These are phyloP conservation scores for Fusarium coicis DNA, from an alignment of 2,329 filamentous ascomycete genomes.

Conservation along the genomic window DNA sequence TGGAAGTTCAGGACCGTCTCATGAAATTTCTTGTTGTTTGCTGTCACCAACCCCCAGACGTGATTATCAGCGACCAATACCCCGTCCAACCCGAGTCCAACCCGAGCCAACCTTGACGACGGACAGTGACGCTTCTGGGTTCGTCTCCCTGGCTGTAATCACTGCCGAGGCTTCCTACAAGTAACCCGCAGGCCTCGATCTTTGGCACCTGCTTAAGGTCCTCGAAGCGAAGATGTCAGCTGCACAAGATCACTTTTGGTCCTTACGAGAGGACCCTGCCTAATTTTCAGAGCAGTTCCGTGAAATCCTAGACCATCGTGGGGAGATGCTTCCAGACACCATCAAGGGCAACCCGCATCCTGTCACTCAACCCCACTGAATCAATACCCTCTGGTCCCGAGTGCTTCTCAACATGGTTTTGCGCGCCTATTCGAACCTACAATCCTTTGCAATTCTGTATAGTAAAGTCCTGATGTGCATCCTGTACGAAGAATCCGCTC, in stretches of 20 bases:
- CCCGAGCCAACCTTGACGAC: slow-evolving; percentile 49
- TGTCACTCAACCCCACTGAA: neutral
- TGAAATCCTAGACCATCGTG: slow-evolving; percentile 57
- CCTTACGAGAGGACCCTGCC: slow-evolving; percentile 66
- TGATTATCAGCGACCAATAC: slow-evolving; percentile 41
- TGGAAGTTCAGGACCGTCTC: slow-evolving; percentile 62
- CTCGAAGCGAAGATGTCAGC: slow-evolving; percentile 53
- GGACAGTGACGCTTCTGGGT: slow-evolving; percentile 45
- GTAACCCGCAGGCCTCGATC: slow-evolving; percentile 57
- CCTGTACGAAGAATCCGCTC: too few species aligned
- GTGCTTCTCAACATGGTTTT: fast-evolving
- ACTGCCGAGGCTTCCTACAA: slow-evolving; percentile 64
- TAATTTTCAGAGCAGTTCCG: slow-evolving; percentile 62
- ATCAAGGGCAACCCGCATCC: neutral
- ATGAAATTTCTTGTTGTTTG: slow-evolving; percentile 61
- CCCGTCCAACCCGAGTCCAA: slow-evolving; percentile 53
- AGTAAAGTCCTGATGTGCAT: neutral
- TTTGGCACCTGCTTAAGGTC: slow-evolving; percentile 37
- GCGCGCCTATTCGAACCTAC: neutral
- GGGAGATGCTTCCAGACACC: neutral
- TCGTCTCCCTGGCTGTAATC: slow-evolving; percentile 53
- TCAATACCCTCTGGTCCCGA: neutral
- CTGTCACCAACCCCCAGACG: slow-evolving; percentile 46
- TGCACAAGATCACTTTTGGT: slow-evolving; percentile 65
- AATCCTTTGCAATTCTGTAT: too few species aligned